phyloP scores from a whole-genome alignment of 2,329 filamentous ascomycete genomes.

The Peltaster fructicola region DNA sequence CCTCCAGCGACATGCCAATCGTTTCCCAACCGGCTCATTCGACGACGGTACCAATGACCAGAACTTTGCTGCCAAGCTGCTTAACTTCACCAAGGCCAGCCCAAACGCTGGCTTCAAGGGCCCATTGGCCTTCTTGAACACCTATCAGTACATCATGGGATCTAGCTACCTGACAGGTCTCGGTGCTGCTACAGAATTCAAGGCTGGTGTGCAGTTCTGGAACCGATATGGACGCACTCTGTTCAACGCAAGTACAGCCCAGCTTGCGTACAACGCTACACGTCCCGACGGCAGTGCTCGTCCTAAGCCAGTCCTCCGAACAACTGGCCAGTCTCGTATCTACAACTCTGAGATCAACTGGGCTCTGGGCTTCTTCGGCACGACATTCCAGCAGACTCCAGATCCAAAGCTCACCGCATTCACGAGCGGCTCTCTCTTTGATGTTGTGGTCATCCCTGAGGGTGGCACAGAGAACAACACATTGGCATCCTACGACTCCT shows the following conservation, averaged over 20 bases:
- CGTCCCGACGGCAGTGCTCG: constrained; percentile 31
- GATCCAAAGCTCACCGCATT: constrained; percentile 24
- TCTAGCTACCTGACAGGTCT: constrained; percentile 29
- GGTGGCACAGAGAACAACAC: constrained; percentile 35
- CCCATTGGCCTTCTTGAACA: constrained; percentile 35
- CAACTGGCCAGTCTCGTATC: constrained; percentile 37
- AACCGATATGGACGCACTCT: constrained; percentile 36
- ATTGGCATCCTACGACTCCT: constrained; percentile 34
- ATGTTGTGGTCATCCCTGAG: constrained; percentile 35
- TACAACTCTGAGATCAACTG: constrained; percentile 36
- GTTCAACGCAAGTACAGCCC: constrained; percentile 31
- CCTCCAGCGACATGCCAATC: constrained; percentile 37
- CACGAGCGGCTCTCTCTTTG: constrained; percentile 22
- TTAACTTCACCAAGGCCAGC: constrained; percentile 26
- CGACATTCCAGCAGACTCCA: constrained; percentile 23
- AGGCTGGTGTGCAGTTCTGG: constrained; percentile 35
- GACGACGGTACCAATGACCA: constrained; percentile 34
- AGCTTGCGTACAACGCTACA: constrained; percentile 31
- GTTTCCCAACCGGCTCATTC: constrained; percentile 29
- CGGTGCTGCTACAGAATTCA: constrained; percentile 34
- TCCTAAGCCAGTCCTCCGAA: constrained; percentile 34
- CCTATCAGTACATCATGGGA: constrained; percentile 31
- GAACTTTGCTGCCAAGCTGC: constrained; percentile 31
- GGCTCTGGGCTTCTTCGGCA: constrained; percentile 36
- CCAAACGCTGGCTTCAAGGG: constrained; percentile 24